Conservation (phyloP, 495 filamentous ascomycete species). For the Aspergillus heteromorphus region DNA sequence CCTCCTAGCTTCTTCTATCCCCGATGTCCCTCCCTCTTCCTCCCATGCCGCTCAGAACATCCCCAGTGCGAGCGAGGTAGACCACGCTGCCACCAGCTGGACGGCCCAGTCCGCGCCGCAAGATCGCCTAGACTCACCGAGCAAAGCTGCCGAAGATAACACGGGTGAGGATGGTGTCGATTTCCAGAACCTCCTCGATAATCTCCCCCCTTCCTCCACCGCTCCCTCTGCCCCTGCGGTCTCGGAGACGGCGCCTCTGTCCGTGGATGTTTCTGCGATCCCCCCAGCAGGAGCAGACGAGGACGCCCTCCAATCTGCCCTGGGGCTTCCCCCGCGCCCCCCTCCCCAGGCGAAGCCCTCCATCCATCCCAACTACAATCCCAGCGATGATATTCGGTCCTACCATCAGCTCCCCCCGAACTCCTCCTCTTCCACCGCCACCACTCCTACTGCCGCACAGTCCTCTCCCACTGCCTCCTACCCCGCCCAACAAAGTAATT, state of each 20-base stretch:
- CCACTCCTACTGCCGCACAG: slow-evolving; percentile 16
- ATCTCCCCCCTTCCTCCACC: slow-evolving; percentile 40
- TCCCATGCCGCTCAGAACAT: slow-evolving; percentile 40
- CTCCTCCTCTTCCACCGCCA: too few species aligned
- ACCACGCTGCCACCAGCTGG: slow-evolving; percentile 21
- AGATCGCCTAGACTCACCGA: slow-evolving; percentile 25
- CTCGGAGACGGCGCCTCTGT: slow-evolving; percentile 23
- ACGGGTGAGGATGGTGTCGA: slow-evolving; percentile 38
- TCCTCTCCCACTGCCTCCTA: slow-evolving; percentile 25
- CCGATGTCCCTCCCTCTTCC: slow-evolving; percentile 35
- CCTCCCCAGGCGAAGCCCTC: slow-evolving; percentile 51
- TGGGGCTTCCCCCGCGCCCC: slow-evolving; percentile 44
- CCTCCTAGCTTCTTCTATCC: slow-evolving; percentile 33
- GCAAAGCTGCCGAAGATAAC: slow-evolving; percentile 13
- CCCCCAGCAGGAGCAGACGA: slow-evolving; percentile 31
- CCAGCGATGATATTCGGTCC: slow-evolving; percentile 50
- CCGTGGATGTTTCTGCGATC: slow-evolving; percentile 25
- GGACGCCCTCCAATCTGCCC: slow-evolving; percentile 32
- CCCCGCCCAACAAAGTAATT: slow-evolving; percentile 39
- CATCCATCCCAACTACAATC: slow-evolving; percentile 51
- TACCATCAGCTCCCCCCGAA: slow-evolving; percentile 49
- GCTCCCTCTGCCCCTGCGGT: slow-evolving; percentile 28
- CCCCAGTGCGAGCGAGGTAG: slow-evolving; percentile 30
- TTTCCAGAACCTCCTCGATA: slow-evolving; percentile 49
- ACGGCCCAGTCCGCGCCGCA: slow-evolving; percentile 16